Base-by-base conservation (phyloP, 768 basidiomycete species). In the Termitomyces sp. region DNA sequence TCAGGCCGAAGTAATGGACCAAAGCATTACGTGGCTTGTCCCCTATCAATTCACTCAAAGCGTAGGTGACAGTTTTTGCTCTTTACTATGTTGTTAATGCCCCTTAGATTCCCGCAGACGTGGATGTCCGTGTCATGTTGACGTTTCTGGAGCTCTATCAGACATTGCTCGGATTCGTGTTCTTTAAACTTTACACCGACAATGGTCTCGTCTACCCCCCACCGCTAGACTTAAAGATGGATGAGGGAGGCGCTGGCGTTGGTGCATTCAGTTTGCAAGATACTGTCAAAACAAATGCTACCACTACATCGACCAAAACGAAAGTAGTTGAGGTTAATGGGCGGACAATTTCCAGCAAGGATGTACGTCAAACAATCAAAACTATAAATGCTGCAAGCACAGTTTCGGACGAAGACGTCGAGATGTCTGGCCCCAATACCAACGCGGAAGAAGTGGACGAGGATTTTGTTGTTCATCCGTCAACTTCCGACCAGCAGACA, bases 161-260 rank as follows among this genome's bases (percentile, higher is more conserved):
- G 73, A 98, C 96, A 1, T 76, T 98, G 9, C 85, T 98, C 29
- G 93, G 92, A 6, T 99, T 99, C 68, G 89, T 94, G 21, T 86
- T 97, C 68, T 99, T 94, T 83, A 97, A 96, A 75, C 84, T 99
- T n/a, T 99, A 94, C 75, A 88, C 90, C n/a, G 95, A 98, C 67
- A 82, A 82, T 37, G 91, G 91, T 60, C 79, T 98, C 47, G 85
- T 93, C 27, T 99, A 99, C 68, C 97, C 97, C n/a, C 96, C 97
- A 0, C 90, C 92, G 12, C 68, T 97, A 58, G 95, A 99, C 68
- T 65, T 72, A 32, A 81, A 79, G 62, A 91, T 91, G 66, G 92
- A 96, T 64, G 95, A 95, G 66, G 78, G 76, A 49, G 90, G 82
- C 14, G 95, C 94, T 17, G 93, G 94, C 7, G 82, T 98, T 37